A percentile compares a stretch with the other conserved stretches of the same genome.
Conservation (phyloP, 495 filamentous ascomycete genomes). For the Hypoxylon subgilvum region DNA sequence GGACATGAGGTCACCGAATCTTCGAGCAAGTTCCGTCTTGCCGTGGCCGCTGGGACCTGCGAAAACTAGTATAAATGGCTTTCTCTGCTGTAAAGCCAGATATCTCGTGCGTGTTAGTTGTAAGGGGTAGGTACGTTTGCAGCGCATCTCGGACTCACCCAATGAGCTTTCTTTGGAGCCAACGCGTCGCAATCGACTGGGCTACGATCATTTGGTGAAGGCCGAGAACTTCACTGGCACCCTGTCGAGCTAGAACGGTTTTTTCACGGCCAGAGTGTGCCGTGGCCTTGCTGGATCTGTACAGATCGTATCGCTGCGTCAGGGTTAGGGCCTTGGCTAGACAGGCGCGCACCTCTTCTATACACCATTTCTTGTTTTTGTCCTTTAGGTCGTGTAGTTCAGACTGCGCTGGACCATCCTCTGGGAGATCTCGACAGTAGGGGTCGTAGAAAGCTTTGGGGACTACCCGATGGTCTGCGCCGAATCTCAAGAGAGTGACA, state of each 20-base stretch:
- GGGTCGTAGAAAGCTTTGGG: constrained; percentile 44
- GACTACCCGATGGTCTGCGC: constrained; percentile 25
- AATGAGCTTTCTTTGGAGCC: constrained; percentile 44
- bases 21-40: constrained; percentile 58
- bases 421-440: constrained; percentile 35
- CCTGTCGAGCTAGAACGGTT: constrained; percentile 40
- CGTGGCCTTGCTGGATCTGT: constrained; percentile 39
- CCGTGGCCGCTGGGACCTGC: constrained; percentile 61
- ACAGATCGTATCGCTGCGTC: constrained; percentile 54
- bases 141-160: constrained; percentile 1
- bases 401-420: constrained; percentile 14
- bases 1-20: constrained; percentile 52
- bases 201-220: constrained; percentile 55
- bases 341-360: constrained; percentile 4
- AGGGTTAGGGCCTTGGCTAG: constrained; percentile 50
- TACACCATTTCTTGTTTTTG: constrained; percentile 32
- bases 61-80: constrained; percentile 50
- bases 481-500: constrained; percentile 16
- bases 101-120: constrained; percentile 31
- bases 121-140: constrained; percentile 26
- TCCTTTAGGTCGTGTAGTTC: constrained; percentile 12
- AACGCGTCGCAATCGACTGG: constrained; percentile 47
- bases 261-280: constrained; percentile 39
- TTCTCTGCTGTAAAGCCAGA: constrained; percentile 45
- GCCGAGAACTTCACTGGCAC: constrained; percentile 45